Evolutionary conservation across 2,329 filamentous ascomycete species (phyloP), one percentile per base, ranked within the genome.

Genomic region (Colletotrichum lindemuthianum): DNA sequence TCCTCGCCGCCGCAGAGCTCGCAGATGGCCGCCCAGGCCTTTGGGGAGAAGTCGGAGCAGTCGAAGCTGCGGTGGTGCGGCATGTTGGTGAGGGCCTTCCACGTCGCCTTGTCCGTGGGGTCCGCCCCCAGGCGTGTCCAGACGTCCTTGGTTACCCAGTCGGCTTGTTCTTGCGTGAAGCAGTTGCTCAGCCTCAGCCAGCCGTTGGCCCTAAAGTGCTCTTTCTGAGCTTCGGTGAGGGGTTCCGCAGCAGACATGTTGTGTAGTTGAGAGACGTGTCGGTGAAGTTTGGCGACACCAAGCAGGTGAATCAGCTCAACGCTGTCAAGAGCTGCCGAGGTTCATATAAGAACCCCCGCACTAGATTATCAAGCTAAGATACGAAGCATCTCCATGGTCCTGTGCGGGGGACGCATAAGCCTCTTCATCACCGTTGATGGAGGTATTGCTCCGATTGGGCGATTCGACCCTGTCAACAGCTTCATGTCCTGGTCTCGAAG

Each of bases 41-140:
- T 85, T 0, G 90, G 89, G 0, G 89, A 86, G 69, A 91, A 87
- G 0, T 77, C 76, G 1, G 80, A 76, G 45, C 84, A 82, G 61
- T 82, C 76, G 64, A 88, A 86, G 37, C 76, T 73, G n/a, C 77
- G 78, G 75, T 89, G 88, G 33, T 76, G 77, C 0, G 88, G 88
- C 88, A 92, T 90, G 77, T 91, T 87, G 59, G 80, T 86, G 49
- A 86, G 82, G 2, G 77, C 78, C n/a, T 79, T 81, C 89, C 90
- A 92, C 37, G 89, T 92, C 2, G 81, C 80, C 72, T 86, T 86
- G 75, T 92, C 87, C 4, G 81, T 79, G 0, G 88, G 83, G 49
- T 85, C 83, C 82, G 90, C 88, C 33, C 87, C 88, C 6, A 92
- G 81, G 9, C 89, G 82, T 0, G 84, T 86, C 89, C 89, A 92